Evolutionary conservation across 768 basidiomycete genomes (phyloP), one percentile per base, ranked within the genome.

Genomic region (Pleurotus tuoliensis): DNA sequence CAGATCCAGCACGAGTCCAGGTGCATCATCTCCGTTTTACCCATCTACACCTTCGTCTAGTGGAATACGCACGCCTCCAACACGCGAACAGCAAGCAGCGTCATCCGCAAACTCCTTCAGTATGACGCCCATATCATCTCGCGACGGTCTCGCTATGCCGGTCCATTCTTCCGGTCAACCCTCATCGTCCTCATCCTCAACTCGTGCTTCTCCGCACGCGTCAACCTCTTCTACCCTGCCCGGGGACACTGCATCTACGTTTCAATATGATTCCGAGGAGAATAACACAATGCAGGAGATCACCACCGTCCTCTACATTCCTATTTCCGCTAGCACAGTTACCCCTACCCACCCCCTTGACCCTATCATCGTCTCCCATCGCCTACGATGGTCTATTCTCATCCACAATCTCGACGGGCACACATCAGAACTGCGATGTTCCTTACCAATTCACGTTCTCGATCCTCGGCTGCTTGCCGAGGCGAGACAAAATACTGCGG

Each of bases 401-500:
- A 88, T 95, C 65, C 78, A 78, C 60, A 98, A 98, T 67, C 77
- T 79, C 5, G 96, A 98, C 66, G 94, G 94, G 0, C 96, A 98
- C 67, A 87, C 86, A 2, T 95, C 93, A 7, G 94, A 98, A 69
- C 78, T 98, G n/a, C 86, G 94, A 13, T 98, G 96, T 69, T 94
- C 94, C 1, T 78, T 98, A 4, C 96, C 96, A 0, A 71, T 98
- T 34, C 84, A 91, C 65, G 79, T 98, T 47, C 86, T 98, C 20
- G 87, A 94, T 61, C 67, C 80, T 57, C 76, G 82, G 11, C 73
- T 96, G 1, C 76, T 90, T 13, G 78, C 86, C 12, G 94, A 97
- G 67, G 88, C 92, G 1, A 78, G 86, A 37, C 76, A 80, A 1
- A 79, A 84, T 22, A 88, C 92, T 3, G 76, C 85, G n/a, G 76